phyloP scores from a whole-genome alignment of 768 basidiomycete genomes.

The Boletus barrowsii region DNA sequence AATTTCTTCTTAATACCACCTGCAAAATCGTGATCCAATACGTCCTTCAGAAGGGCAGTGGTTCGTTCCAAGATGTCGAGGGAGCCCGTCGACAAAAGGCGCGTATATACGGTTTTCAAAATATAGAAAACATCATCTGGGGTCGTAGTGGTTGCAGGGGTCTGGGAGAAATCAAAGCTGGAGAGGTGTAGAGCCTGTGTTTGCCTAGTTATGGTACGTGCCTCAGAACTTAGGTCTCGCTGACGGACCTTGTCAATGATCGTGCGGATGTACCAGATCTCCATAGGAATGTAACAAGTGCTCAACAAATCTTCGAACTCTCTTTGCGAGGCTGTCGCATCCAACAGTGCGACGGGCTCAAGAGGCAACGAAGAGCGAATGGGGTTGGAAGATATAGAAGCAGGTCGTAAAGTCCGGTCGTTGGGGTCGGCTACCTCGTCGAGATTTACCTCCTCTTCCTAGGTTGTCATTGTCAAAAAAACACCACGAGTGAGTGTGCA shows the following conservation, averaged over 20 bases:
- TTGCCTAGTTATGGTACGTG: background rate
- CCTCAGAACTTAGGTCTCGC: background rate
- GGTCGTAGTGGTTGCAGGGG: conserved; percentile 64
- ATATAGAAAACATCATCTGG: conserved; percentile 98
- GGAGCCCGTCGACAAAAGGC: conserved; percentile 78
- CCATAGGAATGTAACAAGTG: conserved; percentile 83
- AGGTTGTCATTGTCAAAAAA: conserved; percentile 1
- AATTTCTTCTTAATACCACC: conserved; percentile 79
- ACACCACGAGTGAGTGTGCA: background rate
- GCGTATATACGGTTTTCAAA: conserved; percentile 75
- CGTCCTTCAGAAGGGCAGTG: conserved; percentile 60
- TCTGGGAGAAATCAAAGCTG: conserved; percentile 61
- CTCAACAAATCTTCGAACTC: conserved; percentile 65
- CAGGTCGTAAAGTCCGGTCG: conserved; percentile 1
- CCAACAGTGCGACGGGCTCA: conserved; percentile 31
- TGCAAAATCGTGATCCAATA: conserved; percentile 81
- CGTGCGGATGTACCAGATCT: conserved; percentile 85
- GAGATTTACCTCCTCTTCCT: conserved; percentile 17
- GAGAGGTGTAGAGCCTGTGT: conserved; percentile 85
- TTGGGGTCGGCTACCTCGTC: conserved; percentile 4
- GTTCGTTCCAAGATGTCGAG: conserved; percentile 54
- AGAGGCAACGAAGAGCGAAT: background rate
- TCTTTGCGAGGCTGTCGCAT: conserved; percentile 50
- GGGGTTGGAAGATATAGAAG: background rate
- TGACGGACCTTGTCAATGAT: conserved; percentile 79